Base-by-base conservation (phyloP, 257 asterid genomes). In the Schizonepeta tenuifolia region DNA sequence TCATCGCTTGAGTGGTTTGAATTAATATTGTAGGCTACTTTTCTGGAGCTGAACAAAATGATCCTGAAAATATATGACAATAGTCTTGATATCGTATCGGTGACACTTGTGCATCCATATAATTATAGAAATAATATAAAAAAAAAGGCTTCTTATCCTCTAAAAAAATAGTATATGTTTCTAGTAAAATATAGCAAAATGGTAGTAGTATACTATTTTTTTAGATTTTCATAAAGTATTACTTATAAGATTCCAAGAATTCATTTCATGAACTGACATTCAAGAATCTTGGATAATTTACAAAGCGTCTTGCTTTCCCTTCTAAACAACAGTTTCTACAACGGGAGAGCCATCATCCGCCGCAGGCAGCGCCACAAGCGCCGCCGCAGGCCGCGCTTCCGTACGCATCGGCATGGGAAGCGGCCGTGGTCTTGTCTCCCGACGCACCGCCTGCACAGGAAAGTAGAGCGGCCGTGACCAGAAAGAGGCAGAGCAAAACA, bases 321-420 rank as follows among this genome's bases (percentile, higher is more conserved):
- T 62, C 15, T 7, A 35, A 14, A 28, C n/a, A 62, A 36, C 20
- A 40, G 11, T 64, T n/a, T 12, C 36, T 43, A 22, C 21, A 59
- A 7, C 15, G 35, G 21, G 38, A 9, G n/a, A 57, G 41, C 18
- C 66, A 31, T 82, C 79, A 82, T 9, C 80, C 86, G 0, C 86
- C 86, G 18, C 86, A 82, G 53, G 58, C 78, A 49, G 74, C 51
- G 1, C 84, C 86, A 15, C 86, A 82, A 5, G 76, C 86, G 60
- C 68, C 82, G 71, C 54, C 83, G 72, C 85, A 81, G 4, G 67
- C 80, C 8, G 78, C 53, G 43, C 76, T 76, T 44, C 76, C 76
- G 71, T 82, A 73, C 0, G 78, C 40, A n/a, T 79, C 82, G 18
- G 72, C 41, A 36, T 78, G 74, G 5, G 83, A 75, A 15, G 72